Evolutionary conservation across 305 asterid genomes (phyloP).

Genomic region (Fraxinus dipetala): DNA sequence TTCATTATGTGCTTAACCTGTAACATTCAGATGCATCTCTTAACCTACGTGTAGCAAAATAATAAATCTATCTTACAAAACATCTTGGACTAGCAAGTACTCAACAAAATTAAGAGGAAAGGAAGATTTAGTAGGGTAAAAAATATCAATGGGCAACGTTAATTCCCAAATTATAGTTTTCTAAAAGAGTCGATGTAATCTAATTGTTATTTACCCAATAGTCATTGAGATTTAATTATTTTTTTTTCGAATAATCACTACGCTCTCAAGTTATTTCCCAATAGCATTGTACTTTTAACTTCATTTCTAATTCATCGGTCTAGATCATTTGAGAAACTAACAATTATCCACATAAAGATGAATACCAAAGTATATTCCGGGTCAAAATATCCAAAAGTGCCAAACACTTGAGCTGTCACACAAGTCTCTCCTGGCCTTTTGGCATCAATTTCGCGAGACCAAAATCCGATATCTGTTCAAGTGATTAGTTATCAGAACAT

Average conservation of each 20-base stretch:
- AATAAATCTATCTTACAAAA: not conserved
- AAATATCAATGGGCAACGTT: no score
- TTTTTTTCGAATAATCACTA: no score
- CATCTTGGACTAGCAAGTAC: not conserved
- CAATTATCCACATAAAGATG: conserved; percentile 14
- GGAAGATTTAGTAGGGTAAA: no score
- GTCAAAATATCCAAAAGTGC: conserved; percentile 90
- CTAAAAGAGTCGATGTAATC: no score
- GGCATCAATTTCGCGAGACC: conserved; percentile 97
- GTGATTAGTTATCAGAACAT: conserved; percentile 12
- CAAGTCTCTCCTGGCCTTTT: conserved; percentile 79
- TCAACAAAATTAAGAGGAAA: not conserved
- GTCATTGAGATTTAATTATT: no score
- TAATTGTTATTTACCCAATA: no score
- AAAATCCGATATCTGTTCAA: conserved; percentile 78
- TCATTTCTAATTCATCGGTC: not conserved
- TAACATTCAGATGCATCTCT: not conserved
- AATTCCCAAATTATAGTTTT: no score
- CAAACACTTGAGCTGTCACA: conserved; percentile 74
- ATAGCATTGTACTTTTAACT: no score
- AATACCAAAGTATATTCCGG: conserved; percentile 89
- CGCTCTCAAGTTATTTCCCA: no score
- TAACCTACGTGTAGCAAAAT: not conserved
- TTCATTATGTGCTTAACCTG: conserved; percentile 16
- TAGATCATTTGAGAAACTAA: not conserved